Evolutionary conservation across 2,329 filamentous ascomycete species (phyloP).

Genomic region (Fusarium sp.): DNA sequence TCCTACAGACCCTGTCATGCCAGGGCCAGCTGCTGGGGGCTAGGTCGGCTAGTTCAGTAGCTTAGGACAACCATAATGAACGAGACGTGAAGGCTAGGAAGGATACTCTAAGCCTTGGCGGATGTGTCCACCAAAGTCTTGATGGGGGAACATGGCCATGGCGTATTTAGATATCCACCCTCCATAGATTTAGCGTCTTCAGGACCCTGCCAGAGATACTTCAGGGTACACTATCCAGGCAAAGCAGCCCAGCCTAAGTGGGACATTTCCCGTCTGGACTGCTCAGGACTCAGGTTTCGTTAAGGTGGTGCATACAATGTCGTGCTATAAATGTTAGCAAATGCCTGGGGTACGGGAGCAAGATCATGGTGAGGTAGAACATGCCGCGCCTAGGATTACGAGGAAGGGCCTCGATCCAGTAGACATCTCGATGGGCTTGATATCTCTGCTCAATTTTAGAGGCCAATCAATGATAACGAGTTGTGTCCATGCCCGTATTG

Average conservation of each 20-base stretch:
- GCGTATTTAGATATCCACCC: conserved; percentile 26
- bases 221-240: conserved; percentile 35
- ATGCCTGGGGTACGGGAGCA: conserved; percentile 14
- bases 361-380: conserved; percentile 6
- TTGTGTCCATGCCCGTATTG: conserved; percentile 11
- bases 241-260: conserved; percentile 19
- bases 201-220: conserved; percentile 37
- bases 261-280: conserved; percentile 32
- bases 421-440: conserved; percentile 1
- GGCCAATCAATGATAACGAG: background rate
- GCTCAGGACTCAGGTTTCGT: conserved; percentile 24
- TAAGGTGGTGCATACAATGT: conserved; percentile 19
- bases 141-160: conserved; percentile 31
- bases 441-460: background rate
- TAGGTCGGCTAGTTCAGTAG: conserved; percentile 18
- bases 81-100: conserved; percentile 32
- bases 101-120: conserved; percentile 30
- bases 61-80: conserved; percentile 31
- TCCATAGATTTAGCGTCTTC: conserved; percentile 38
- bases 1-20: conserved; percentile 28
- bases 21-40: conserved; percentile 19
- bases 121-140: conserved; percentile 33
- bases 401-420: background rate
- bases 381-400: background rate
- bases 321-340: conserved; percentile 32